Conservation (phyloP, 2,329 filamentous ascomycete species). For the Pseudogymnoascus sp. region DNA sequence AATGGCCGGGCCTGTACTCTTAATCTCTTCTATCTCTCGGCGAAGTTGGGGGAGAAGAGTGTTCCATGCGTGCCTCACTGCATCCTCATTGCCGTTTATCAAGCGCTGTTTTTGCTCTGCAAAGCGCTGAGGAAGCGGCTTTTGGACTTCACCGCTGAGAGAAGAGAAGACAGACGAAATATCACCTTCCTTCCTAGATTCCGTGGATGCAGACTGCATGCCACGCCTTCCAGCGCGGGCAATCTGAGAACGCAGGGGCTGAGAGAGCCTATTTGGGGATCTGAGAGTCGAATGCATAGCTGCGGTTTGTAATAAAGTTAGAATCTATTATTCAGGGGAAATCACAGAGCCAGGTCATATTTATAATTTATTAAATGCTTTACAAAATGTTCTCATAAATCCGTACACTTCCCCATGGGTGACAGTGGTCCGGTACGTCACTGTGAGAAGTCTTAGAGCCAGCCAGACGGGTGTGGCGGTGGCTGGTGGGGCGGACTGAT, state of each 20-base stretch:
- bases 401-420: neutral
- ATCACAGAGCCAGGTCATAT: neutral
- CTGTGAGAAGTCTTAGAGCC: neutral
- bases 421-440: constrained; percentile 4
- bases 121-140: constrained; percentile 46
- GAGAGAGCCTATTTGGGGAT: neutral
- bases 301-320: neutral
- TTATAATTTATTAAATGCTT: neutral
- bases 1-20: constrained; percentile 35
- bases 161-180: constrained; percentile 56
- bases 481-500: neutral
- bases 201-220: neutral
- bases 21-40: constrained; percentile 40
- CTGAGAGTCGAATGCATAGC: constrained; percentile 4
- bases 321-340: neutral
- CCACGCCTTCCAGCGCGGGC: neutral
- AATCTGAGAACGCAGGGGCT: neutral
- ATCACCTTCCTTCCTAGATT: constrained; percentile 41
- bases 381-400: constrained; percentile 2
- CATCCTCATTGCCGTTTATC: constrained; percentile 39
- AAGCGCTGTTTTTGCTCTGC: constrained; percentile 47
- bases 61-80: constrained; percentile 40
- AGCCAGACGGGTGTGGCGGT: neutral
- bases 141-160: constrained; percentile 38
- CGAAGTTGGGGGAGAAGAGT: constrained; percentile 37